Base-by-base conservation (phyloP, 73 alveolate genomes). In the Effrenium voratum region DNA sequence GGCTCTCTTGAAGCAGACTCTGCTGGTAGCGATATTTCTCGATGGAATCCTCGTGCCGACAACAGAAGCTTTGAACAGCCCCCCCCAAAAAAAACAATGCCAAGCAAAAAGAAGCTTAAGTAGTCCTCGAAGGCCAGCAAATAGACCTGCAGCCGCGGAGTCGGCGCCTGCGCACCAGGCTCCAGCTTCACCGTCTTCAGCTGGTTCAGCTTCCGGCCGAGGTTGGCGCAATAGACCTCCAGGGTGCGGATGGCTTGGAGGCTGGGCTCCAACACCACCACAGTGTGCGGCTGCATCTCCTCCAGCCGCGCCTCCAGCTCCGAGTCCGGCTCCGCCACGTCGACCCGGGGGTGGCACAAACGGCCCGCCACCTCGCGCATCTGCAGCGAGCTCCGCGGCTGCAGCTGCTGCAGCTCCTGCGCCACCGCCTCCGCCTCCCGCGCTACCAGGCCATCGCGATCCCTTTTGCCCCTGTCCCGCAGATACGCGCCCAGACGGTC, bases 161-260 rank as follows among this genome's bases (percentile, higher is more conserved):
- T 84, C 52, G 4, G 43, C 57, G 32, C 47, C 72, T 45, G 70
- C 47, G 5, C 49, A 46, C 49, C 92, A 47, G 49, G 47, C 49
- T 82, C 92, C 50, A 82, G 19, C 50, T 82, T 82, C 70, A 82
- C 49, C 34, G n/a, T n/a, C 46, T 26, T 30, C 75, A 46, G 24
- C 47, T 43, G 50, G 92, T 19, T 38, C 8, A 22, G 52, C 49
- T 49, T 3, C 49, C 34, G n/a, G 52, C 49, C 75, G 50, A 50
- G 68, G 19, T n/a, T 49, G n/a, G 97, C 97, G 36, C 76, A 63
- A 57, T 90, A 70, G 73, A 90, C 97, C 55, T 90, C 97, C 36
- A 90, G 66, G 41, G 97, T 34, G n/a, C 97, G 97, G 30, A 90
- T 90, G 57, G 97, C 97, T n/a, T 90, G 97, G 55, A 90, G 57